A percentile compares a stretch with the other conserved stretches of the same genome.
These are phyloP conservation scores for Rhodotorula taiwanensis DNA, from an alignment of 768 basidiomycete species.

Conservation along the genomic window DNA sequence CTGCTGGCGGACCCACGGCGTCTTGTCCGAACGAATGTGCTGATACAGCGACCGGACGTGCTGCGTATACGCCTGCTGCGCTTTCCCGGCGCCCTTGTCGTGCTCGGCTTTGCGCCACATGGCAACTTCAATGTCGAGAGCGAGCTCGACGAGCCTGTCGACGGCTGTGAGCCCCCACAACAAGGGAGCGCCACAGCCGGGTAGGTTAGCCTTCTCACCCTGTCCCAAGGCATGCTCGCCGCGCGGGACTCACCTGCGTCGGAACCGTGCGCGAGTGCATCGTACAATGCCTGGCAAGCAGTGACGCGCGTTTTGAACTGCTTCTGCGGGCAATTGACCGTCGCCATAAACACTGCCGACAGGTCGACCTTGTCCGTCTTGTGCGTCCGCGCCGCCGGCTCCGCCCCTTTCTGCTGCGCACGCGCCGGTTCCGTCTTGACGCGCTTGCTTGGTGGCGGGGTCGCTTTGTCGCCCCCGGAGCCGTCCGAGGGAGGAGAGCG, in stretches of 20 bases:
- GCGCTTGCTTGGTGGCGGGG: background rate
- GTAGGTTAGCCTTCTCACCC: background rate
- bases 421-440: background rate
- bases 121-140: background rate
- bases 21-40: background rate
- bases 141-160: background rate
- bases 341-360: background rate
- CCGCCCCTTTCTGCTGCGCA: background rate
- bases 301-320: background rate
- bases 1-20: background rate
- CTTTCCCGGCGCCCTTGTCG: background rate
- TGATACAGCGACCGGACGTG: background rate
- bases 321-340: background rate
- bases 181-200: no score
- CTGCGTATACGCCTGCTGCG: background rate
- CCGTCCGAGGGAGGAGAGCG: no score
- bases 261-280: background rate
- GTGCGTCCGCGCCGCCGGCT: background rate
- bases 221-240: background rate
- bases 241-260: background rate
- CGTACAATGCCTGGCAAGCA: background rate
- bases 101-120: background rate
- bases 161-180: background rate
- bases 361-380: no score
- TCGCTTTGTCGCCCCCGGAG: no score